Base-by-base conservation (phyloP, 2,329 filamentous ascomycete genomes). In the Polytolypa hystricis region DNA sequence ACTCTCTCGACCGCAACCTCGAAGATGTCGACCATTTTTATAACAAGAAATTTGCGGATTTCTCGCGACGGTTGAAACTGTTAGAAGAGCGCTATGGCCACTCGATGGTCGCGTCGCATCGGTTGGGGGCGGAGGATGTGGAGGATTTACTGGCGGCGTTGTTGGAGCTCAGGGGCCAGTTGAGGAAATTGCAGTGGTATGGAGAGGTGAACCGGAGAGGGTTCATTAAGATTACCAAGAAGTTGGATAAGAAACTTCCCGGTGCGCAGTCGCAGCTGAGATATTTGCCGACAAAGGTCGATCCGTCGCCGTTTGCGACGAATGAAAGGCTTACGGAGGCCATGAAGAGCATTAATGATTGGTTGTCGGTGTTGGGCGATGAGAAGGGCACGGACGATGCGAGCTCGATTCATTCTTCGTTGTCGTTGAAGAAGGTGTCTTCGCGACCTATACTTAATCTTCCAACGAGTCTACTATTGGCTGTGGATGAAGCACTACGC, bases 221-320 rank as follows among this genome's bases (percentile, higher is more conserved):
- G 2, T 98, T 98, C 53, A 77, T 93, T 58, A 98, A 98, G 66
- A 98, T 98, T 59, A 94, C 91, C 35, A 98, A 98, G 68, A 98
- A 98, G 63, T 68, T 95, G 30, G 91, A 98, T 63, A 98, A 98
- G 66, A 95, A 93, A 64, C 75, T 95, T 2, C 72, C 81, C 1
- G 72, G 75, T 30, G 75, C 78, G 3, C 73, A 79, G 34, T 80
- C 84, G 0, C 87, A 95, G 64, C 79, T 84, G 55, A 76, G 79
- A 40, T 98, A 96, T 54, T 71, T 98, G 41, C 77, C 82, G 27
- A 85, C 85, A 31, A 94, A 93, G 64, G 89, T 98, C 39, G 84
- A 94, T 47, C 79, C 84, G 2, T 80, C 79, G 46, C 76, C 84
- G 0, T 98, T 98, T 60, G 84, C 89, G 12, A 87, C 84, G 43